phyloP scores from a whole-genome alignment of 2,329 filamentous ascomycete genomes.

The Taxawa tesnikishii region DNA sequence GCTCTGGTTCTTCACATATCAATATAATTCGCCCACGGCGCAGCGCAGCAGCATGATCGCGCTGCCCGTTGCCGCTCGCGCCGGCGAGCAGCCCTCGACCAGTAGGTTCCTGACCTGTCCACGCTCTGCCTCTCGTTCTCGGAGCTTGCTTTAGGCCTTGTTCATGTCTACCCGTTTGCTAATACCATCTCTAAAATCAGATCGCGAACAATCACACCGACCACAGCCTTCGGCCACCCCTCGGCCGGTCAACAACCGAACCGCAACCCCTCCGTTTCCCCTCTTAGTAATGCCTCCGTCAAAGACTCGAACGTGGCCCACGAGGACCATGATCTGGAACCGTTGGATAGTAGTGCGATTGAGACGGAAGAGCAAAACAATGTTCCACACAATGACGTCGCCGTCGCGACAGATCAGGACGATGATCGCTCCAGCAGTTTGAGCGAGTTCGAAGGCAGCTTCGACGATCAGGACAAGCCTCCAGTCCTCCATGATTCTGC shows the following conservation, averaged over 20 bases:
- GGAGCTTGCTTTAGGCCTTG: too few relatives aligned
- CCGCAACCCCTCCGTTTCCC: conserved; percentile 19
- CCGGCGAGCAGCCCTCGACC: conserved; percentile 10
- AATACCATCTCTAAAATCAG: too few relatives aligned
- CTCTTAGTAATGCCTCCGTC: conserved; percentile 18
- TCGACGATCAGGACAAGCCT: conserved; percentile 39
- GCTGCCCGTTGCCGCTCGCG: conserved; percentile 14
- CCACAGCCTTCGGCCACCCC: conserved; percentile 2
- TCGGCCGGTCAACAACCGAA: conserved; percentile 4
- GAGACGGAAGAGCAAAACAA: conserved; percentile 5
- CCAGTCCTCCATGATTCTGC: conserved; percentile 8
- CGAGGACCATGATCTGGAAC: conserved; percentile 8
- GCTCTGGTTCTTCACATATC: too few relatives aligned
- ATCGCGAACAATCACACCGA: too few relatives aligned
- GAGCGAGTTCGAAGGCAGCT: conserved; percentile 81
- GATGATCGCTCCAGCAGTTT: conserved; percentile 67
- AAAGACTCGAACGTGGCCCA: conserved; percentile 8
- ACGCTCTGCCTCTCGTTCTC: too few relatives aligned
- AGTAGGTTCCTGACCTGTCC: conserved; percentile 8
- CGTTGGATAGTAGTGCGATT: conserved; percentile 4
- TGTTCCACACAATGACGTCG: conserved; percentile 5
- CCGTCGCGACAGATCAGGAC: conserved; percentile 13
- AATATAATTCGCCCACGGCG: too few relatives aligned
- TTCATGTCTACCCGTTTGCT: too few relatives aligned
- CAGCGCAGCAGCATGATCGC: conserved; percentile 9